Evolutionary conservation across 2,329 filamentous ascomycete genomes (phyloP).

Genomic region (Boeremia lycopersici): DNA sequence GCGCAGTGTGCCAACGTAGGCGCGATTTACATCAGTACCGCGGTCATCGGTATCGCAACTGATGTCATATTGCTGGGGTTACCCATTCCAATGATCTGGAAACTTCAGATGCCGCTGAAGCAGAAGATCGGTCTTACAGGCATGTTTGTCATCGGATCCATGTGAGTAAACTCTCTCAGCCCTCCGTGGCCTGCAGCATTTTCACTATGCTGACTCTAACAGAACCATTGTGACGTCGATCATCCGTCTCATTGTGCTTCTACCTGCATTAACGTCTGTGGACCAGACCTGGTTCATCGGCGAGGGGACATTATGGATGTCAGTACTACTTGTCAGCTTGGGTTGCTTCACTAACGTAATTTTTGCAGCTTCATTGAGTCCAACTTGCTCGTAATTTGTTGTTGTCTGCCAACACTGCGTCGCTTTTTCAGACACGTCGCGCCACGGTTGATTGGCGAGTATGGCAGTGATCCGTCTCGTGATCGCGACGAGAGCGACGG

Average conservation of each 20-base stretch:
- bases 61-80: constrained; percentile 26
- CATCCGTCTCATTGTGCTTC: constrained; percentile 13
- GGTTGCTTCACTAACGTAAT: neutral
- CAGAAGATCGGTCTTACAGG: constrained; percentile 25
- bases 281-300: constrained; percentile 2
- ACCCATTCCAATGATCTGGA: constrained; percentile 26
- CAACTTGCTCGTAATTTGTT: constrained; percentile 52
- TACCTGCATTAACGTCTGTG: neutral
- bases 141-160: constrained; percentile 28
- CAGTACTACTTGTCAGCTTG: neutral
- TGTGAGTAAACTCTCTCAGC: neutral
- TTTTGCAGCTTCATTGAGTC: constrained; percentile 45
- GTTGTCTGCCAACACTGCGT: constrained; percentile 49
- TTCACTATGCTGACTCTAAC: neutral
- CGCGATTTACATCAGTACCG: constrained; percentile 30
- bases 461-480: neutral
- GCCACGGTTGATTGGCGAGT: constrained; percentile 35
- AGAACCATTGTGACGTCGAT: neutral
- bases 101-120: constrained; percentile 26
- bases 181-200: too few species aligned
- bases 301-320: constrained; percentile 6
- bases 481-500: neutral
- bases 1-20: constrained; percentile 20
- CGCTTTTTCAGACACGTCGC: constrained; percentile 50
- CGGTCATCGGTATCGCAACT: constrained; percentile 26